Conservation (phyloP, 73 alveolate genomes). For the Paramecium octaurelia region DNA sequence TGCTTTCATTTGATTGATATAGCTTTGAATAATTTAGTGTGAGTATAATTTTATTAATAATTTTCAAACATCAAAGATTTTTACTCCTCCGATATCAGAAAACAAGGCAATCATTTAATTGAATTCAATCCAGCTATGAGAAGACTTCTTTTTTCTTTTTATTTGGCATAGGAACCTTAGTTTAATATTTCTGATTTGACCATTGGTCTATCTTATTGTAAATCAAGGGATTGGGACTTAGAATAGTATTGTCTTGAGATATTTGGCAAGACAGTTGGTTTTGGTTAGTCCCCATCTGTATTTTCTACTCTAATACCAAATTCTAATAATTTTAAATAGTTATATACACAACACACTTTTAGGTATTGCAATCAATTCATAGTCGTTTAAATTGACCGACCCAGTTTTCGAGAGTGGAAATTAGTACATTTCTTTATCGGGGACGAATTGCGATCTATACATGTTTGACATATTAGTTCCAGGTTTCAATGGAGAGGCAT, state of each 20-base stretch:
- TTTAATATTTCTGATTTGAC: neutral
- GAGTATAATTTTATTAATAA: neutral
- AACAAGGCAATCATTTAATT: neutral
- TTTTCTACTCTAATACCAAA: neutral
- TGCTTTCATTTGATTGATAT: neutral
- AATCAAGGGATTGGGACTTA: slow-evolving; percentile 25
- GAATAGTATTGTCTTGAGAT: neutral
- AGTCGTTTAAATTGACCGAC: neutral
- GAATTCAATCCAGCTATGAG: slow-evolving; percentile 11
- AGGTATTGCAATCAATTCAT: slow-evolving; percentile 40
- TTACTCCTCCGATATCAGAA: neutral
- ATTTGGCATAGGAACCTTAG: neutral
- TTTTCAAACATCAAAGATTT: neutral
- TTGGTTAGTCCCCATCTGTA: neutral
- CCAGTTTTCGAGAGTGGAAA: slow-evolving; percentile 44
- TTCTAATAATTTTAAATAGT: neutral
- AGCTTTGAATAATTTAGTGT: neutral
- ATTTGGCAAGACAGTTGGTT: neutral
- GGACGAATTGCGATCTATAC: neutral
- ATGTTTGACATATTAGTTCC: neutral
- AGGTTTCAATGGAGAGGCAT: slow-evolving; percentile 32
- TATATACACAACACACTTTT: slow-evolving; percentile 16
- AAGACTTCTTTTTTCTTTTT: slow-evolving; percentile 17
- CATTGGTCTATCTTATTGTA: slow-evolving; percentile 6
- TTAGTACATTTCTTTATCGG: neutral